Conservation (phyloP, 345 rosid species). For the Isatis tinctoria region DNA sequence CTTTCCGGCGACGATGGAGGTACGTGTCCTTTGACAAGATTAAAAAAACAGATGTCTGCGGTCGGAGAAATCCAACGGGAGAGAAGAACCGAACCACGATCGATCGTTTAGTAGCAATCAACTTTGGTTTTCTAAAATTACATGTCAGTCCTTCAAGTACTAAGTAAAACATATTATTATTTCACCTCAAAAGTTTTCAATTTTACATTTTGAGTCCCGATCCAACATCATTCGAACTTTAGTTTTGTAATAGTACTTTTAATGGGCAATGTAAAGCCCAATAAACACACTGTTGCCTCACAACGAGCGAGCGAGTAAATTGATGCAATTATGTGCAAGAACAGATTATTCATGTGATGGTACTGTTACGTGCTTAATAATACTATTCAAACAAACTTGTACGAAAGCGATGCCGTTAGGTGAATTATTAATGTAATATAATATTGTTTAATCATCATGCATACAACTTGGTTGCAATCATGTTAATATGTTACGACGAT, state of each 20-base stretch:
- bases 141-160: background rate
- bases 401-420: background rate
- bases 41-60: background rate
- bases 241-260: background rate
- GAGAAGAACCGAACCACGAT: background rate
- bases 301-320: too few relatives aligned
- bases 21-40: too few relatives aligned
- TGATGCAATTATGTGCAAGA: too few relatives aligned
- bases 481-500: background rate
- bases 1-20: background rate
- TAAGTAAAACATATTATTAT: background rate
- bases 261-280: background rate
- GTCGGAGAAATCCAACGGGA: slow-evolving; percentile 2
- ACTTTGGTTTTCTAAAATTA: background rate
- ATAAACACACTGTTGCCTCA: background rate
- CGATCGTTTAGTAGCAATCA: background rate
- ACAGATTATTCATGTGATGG: too few relatives aligned
- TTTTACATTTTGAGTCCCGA: background rate
- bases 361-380: background rate
- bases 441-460: background rate
- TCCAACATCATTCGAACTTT: background rate
- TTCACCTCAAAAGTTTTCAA: background rate
- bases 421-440: background rate
- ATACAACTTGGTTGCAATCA: slow-evolving; percentile 9
- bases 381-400: background rate